These are phyloP conservation scores for Yamadazyma oceani DNA, from an alignment of 1,139 yeast species.

Conservation along the genomic window DNA sequence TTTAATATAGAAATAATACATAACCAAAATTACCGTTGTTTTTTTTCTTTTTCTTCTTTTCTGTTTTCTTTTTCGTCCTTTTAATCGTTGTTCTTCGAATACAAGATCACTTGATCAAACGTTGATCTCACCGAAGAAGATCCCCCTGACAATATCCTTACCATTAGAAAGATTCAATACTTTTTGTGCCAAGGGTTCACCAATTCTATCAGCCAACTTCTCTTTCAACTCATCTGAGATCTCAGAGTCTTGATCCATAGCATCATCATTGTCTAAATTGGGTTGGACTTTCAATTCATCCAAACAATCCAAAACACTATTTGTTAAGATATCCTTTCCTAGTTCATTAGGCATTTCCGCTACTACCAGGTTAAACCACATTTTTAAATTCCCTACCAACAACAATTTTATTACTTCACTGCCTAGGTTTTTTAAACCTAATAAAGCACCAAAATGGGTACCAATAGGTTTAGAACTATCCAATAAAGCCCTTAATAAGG, in stretches of 20 bases:
- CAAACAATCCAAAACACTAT: slow-evolving; percentile 57
- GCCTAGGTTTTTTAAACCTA: slow-evolving; percentile 83
- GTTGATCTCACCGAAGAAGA: slow-evolving; percentile 69
- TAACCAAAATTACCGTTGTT: background rate
- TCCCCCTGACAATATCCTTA: slow-evolving; percentile 58
- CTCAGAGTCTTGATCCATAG: slow-evolving; percentile 32
- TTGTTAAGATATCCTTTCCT: slow-evolving; percentile 48
- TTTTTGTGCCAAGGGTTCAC: slow-evolving; percentile 53
- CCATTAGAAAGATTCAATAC: slow-evolving; percentile 56
- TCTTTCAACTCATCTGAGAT: slow-evolving; percentile 44
- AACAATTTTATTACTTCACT: slow-evolving; percentile 84
- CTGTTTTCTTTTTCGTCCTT: background rate
- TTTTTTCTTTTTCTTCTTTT: background rate
- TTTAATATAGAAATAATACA: slow-evolving; percentile 3
- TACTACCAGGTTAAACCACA: slow-evolving; percentile 68
- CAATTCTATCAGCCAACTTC: slow-evolving; percentile 58
- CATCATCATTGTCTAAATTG: slow-evolving; percentile 25
- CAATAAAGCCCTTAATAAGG: slow-evolving; percentile 84
- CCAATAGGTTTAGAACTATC: slow-evolving; percentile 78
- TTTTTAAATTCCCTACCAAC: slow-evolving; percentile 77
- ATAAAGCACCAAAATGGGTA: slow-evolving; percentile 88
- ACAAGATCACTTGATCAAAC: slow-evolving; percentile 18
- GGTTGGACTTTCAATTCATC: slow-evolving; percentile 39
- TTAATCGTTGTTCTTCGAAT: background rate
- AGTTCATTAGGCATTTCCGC: slow-evolving; percentile 38